Evolutionary conservation across 2,329 filamentous ascomycete species (phyloP).

Genomic region (Chrysoporthe deuterocubensis): DNA sequence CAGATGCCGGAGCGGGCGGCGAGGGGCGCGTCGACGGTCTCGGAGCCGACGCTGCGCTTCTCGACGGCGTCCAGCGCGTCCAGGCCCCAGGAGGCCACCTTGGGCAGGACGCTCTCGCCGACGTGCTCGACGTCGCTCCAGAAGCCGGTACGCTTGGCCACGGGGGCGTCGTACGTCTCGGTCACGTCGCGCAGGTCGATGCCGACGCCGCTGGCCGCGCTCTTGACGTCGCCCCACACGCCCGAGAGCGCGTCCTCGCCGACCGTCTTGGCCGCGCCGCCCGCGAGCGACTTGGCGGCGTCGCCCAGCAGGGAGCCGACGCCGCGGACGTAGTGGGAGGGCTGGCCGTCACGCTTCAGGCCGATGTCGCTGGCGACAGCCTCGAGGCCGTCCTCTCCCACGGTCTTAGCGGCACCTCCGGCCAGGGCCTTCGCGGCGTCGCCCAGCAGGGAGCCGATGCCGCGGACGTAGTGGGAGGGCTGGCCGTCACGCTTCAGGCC

Average conservation of each 20-base stretch:
- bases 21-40: neutral
- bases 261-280: constrained; percentile 5
- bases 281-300: neutral
- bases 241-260: constrained; percentile 10
- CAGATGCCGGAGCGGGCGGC: constrained; percentile 10
- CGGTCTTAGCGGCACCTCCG: constrained; percentile 6
- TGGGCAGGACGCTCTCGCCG: neutral
- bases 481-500: constrained; percentile 11
- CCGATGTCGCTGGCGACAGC: neutral
- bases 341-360: constrained; percentile 11
- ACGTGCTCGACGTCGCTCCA: constrained; percentile 2
- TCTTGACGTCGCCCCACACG: constrained; percentile 1
- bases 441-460: constrained; percentile 22
- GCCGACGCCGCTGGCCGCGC: constrained; percentile 6
- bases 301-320: constrained; percentile 23
- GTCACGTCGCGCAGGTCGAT: constrained; percentile 4
- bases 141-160: constrained; percentile 11
- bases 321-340: neutral
- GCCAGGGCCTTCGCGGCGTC: neutral
- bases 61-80: neutral
- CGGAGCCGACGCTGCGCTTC: neutral
- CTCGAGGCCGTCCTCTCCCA: constrained; percentile 6
- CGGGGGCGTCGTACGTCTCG: constrained; percentile 9
- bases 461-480: constrained; percentile 3
- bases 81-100: neutral